Evolutionary conservation across 352 stramenopile genomes (phyloP).

Genomic region (Globisporangium canariense): DNA sequence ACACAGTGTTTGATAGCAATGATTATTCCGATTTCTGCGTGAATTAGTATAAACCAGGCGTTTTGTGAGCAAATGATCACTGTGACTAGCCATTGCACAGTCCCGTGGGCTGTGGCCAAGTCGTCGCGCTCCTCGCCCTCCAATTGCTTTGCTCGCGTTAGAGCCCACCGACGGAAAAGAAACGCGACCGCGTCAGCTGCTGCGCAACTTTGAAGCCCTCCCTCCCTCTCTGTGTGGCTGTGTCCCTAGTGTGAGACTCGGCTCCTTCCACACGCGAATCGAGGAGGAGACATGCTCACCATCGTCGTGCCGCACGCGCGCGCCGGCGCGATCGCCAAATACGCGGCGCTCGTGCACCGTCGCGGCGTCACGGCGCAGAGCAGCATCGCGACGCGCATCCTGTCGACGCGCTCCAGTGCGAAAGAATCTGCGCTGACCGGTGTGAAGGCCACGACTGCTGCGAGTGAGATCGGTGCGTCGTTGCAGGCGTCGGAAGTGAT

Average conservation of each 20-base stretch:
- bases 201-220: neutral
- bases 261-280: neutral
- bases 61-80: neutral
- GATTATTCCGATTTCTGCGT: neutral
- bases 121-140: neutral
- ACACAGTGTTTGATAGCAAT: neutral
- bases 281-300: conserved; percentile 17
- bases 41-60: too few relatives aligned
- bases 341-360: conserved; percentile 7
- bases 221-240: neutral
- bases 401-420: conserved; percentile 56
- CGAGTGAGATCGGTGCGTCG: conserved; percentile 16
- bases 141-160: neutral
- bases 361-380: neutral
- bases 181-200: conserved; percentile 8
- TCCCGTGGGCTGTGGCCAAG: neutral
- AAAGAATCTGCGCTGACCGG: conserved; percentile 34
- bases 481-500: neutral
- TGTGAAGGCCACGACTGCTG: conserved; percentile 27
- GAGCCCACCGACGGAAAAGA: conserved; percentile 17
- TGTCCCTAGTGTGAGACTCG: neutral
- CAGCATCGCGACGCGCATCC: conserved; percentile 33
- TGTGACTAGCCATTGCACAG: neutral
- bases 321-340: conserved; percentile 10
- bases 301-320: conserved; percentile 16